Base-by-base conservation (phyloP, 2,329 filamentous ascomycete genomes). In the Pestalotiopsis sp. region DNA sequence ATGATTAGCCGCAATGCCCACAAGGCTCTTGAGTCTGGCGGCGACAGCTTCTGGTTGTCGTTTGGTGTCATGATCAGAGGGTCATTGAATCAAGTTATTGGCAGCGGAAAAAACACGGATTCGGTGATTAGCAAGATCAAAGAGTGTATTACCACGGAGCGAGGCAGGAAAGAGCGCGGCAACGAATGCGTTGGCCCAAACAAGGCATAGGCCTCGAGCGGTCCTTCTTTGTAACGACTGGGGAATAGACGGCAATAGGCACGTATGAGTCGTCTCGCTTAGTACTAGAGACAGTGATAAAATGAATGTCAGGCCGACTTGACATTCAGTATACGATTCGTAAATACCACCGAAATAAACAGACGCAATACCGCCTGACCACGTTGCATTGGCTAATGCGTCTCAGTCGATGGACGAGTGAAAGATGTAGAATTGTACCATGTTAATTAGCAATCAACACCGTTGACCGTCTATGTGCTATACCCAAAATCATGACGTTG, bases 371-470 rank as follows among this genome's bases (percentile, higher is more conserved):
- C 38, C 11, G 60, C 31, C 57, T 41, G 17, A 39, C 25, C 17
- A 38, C 23, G 17, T 36, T 36, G 31, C 31, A 9, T 36, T 36
- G 31, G 31, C 31, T 9, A 9, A 36, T 36, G 31, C 1, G 31
- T 36, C 31, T 36, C 31, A 2, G 7, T 36, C 31, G 7, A 36
- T 36, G 31, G 9, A 36, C 31, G 31, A 36, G 31, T 36, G 31
- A 36, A 36, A 49, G 9, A 52, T n/a, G 20, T 20, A 52, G 23
- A 27, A 27, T 27, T 7, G 38, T 20, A n/a, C 20, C 36, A 41
- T 59, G 13, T 39, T 23, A 39, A 66, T 41, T 59, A 66, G 25
- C 36, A 60, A 60, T 60, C 45, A 60, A 60, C 52, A 60, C 64
- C 52, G 2, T 58, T 17, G 23, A 13, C 45, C 64, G 25, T 66